phyloP scores from a whole-genome alignment of 208 protist species.

The Blechomonas ayalai region DNA sequence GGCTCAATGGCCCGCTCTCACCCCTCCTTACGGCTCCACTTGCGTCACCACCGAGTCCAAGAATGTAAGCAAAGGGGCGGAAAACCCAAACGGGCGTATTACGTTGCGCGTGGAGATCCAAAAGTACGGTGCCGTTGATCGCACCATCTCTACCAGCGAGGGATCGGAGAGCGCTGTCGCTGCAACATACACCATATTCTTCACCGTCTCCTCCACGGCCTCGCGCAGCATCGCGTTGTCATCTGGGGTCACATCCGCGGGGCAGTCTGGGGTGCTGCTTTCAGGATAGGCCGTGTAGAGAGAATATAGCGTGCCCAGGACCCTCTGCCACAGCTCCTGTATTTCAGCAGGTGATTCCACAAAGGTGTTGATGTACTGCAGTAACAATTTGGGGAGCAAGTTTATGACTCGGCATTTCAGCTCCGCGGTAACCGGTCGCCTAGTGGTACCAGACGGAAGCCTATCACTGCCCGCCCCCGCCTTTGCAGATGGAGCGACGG shows the following conservation, averaged over 20 bases:
- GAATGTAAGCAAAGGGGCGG: background rate
- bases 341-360: constrained; percentile 23
- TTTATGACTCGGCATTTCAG: constrained; percentile 62
- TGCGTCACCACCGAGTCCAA: constrained; percentile 1
- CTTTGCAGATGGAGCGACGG: background rate
- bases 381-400: constrained; percentile 57
- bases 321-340: constrained; percentile 50
- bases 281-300: constrained; percentile 47
- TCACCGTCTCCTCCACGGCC: constrained; percentile 80
- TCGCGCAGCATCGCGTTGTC: constrained; percentile 46
- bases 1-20: constrained; percentile 2
- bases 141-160: background rate
- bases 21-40: constrained; percentile 6
- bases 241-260: constrained; percentile 8
- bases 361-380: constrained; percentile 42
- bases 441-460: no score
- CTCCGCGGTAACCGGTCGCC: no score
- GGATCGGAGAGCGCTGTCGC: background rate
- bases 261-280: background rate
- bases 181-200: constrained; percentile 82
- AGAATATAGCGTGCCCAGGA: constrained; percentile 67
- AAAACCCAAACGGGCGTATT: constrained; percentile 2
- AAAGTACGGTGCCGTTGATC: background rate
- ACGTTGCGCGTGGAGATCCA: background rate
- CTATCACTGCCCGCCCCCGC: background rate